A percentile compares a stretch with the other conserved stretches of the same genome.
These are phyloP conservation scores for Didymella lethalis DNA, from an alignment of 2,329 filamentous ascomycete genomes.

Conservation along the genomic window DNA sequence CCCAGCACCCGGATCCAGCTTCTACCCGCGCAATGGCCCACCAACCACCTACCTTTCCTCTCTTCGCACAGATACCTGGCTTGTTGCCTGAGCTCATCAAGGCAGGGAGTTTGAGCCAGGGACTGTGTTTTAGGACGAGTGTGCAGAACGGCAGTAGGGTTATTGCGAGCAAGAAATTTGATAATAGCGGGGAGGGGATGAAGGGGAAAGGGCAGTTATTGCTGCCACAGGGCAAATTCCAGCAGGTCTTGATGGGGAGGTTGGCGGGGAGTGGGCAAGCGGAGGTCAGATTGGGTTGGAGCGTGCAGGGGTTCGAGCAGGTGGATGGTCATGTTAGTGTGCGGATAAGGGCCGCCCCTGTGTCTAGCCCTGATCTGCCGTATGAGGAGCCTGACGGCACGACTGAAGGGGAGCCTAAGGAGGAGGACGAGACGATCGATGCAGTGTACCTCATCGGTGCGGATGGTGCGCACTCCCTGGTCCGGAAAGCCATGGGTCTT, in stretches of 20 bases:
- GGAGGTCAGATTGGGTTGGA: conserved; percentile 33
- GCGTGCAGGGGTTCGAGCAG: conserved; percentile 19
- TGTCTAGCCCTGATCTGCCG: neutral
- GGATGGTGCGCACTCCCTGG: conserved; percentile 38
- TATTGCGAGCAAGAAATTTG: conserved; percentile 39
- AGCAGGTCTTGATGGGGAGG: conserved; percentile 35
- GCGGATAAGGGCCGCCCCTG: neutral
- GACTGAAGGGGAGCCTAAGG: neutral
- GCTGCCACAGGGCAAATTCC: conserved; percentile 45
- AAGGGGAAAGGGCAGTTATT: conserved; percentile 38
- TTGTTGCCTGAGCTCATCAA: conserved; percentile 48
- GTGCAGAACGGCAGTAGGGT: conserved; percentile 34
- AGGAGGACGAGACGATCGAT: conserved; percentile 23
- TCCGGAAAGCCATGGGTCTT: conserved; percentile 33
- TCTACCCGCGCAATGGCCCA: conserved; percentile 55
- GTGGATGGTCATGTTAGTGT: neutral
- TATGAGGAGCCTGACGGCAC: neutral
- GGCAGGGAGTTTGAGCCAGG: conserved; percentile 32
- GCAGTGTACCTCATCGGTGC: conserved; percentile 44
- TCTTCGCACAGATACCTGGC: conserved; percentile 48
- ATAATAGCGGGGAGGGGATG: conserved; percentile 31
- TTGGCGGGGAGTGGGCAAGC: conserved; percentile 24
- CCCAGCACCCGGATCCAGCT: conserved; percentile 30
- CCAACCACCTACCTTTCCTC: conserved; percentile 52
- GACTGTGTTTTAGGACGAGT: conserved; percentile 43